Evolutionary conservation across 106 monocot genomes (phyloP), one percentile per base, ranked within the genome.

Genomic region (Apostasia shenzhenica): DNA sequence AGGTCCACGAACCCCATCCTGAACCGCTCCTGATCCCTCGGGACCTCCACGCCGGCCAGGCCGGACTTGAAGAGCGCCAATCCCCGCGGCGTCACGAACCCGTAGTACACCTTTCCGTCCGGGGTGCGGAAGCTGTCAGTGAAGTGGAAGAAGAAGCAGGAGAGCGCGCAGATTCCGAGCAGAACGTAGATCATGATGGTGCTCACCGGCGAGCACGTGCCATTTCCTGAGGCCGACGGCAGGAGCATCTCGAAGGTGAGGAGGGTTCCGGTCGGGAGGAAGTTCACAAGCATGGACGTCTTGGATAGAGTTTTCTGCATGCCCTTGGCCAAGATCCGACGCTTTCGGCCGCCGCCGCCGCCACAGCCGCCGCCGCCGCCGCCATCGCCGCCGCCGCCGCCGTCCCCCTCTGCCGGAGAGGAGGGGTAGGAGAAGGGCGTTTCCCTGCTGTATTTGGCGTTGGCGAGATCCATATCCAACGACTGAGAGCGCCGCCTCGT

Each of bases 61-160:
- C 86, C 84, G 38, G 83, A 57, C 79, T 81, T 86, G 81, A 91
- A 95, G 54, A 95, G 68, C 4, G 92, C 78, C 54, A 95, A 75
- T n/a, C 91, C 92, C 51, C 74, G 13, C 9, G 88, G 91, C 14
- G 95, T 91, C 44, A 95, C 91, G 66, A 95, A 77, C 10, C 91
- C 95, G 76, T 95, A 92, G 79, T 95, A 89, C 56, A 89, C 82
- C 59, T 69, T 89, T 1, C 92, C 95, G 70, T 95, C 86, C 5
- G 88, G 66, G 1, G 68, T 71, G 5, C 80, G 83, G 77, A 95
- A 95, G 70, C 86, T 89, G 84, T 95, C 95, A 70, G 92, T 95
- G 95, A 95, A 95, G 81, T 97, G 92, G 89, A 97, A 97, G 82
- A 97, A 79, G 89, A 92, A 92, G 86, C 95, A 97, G 47, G 86